Conservation (phyloP, 371 early-diverging fungal genomes). For the Quaeritorhiza haematococci region DNA sequence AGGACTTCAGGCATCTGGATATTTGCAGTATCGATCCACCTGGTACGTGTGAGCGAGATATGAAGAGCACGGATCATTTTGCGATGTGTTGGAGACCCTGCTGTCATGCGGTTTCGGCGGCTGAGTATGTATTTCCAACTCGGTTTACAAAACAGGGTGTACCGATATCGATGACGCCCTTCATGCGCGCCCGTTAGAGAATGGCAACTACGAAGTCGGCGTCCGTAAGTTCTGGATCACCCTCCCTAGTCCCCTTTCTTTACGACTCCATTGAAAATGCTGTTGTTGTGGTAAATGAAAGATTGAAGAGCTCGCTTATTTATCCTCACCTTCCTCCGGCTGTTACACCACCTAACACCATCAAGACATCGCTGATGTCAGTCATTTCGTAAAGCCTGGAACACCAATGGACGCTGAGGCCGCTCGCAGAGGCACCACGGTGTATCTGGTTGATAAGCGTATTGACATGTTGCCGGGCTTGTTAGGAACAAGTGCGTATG, state of each 20-base stretch:
- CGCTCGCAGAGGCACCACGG: slow-evolving; percentile 85
- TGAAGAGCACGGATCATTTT: background rate
- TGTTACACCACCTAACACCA: no score
- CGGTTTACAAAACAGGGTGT: slow-evolving; percentile 58
- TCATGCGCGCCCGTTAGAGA: slow-evolving; percentile 74
- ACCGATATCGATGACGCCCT: slow-evolving; percentile 99
- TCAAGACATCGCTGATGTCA: slow-evolving; percentile 95
- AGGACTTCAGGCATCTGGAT: slow-evolving; percentile 76
- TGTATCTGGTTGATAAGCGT: slow-evolving; percentile 91
- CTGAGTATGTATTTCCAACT: background rate
- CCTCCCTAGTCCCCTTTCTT: background rate
- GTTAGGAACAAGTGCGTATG: slow-evolving; percentile 69
- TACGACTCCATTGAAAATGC: slow-evolving; percentile 1
- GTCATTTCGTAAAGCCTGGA: slow-evolving; percentile 86
- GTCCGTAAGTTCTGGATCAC: slow-evolving; percentile 61
- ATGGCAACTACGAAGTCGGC: slow-evolving; percentile 87
- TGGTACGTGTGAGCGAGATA: slow-evolving; percentile 30
- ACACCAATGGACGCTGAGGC: slow-evolving; percentile 88
- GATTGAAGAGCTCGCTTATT: background rate
- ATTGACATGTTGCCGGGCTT: slow-evolving; percentile 95
- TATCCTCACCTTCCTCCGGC: background rate
- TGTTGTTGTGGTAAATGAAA: slow-evolving; percentile 1
- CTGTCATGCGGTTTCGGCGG: background rate
- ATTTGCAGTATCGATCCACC: slow-evolving; percentile 99
- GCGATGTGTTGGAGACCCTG: background rate